Conservation (phyloP, 495 filamentous ascomycete genomes). For the Xylaria curta region DNA sequence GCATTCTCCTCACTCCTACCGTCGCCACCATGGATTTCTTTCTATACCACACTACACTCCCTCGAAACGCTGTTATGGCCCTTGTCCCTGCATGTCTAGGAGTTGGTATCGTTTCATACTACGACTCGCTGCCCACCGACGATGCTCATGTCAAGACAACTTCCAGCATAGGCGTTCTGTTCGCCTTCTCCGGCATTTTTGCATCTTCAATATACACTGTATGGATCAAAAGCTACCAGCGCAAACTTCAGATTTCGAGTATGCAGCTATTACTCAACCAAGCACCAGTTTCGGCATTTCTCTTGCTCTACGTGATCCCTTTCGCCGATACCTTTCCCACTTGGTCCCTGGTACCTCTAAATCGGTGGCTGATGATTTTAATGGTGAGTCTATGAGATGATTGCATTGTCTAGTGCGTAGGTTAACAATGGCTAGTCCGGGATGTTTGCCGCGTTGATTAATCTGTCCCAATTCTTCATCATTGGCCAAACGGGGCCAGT, state of each 20-base stretch:
- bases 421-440: constrained; percentile 54
- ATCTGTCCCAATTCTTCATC: constrained; percentile 78
- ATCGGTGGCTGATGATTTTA: constrained; percentile 61
- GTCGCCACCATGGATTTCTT: constrained; percentile 71
- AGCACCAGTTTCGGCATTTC: constrained; percentile 66
- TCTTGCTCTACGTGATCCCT: constrained; percentile 70
- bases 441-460: constrained; percentile 69
- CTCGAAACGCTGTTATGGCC: constrained; percentile 58
- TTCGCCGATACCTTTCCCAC: constrained; percentile 68
- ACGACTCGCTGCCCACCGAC: constrained; percentile 64
- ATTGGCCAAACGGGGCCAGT: constrained; percentile 73
- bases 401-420: constrained; percentile 26
- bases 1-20: constrained; percentile 72
- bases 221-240: constrained; percentile 71
- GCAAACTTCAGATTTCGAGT: constrained; percentile 68
- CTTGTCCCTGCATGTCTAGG: constrained; percentile 71
- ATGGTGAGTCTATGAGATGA: constrained; percentile 48
- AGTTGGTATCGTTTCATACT: constrained; percentile 74
- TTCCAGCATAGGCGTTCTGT: constrained; percentile 62
- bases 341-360: constrained; percentile 54
- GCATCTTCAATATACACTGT: constrained; percentile 73
- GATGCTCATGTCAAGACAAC: constrained; percentile 58
- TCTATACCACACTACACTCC: constrained; percentile 66
- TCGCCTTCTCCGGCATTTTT: constrained; percentile 67
- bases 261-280: constrained; percentile 80